Evolutionary conservation across 2,329 filamentous ascomycete genomes (phyloP), one percentile per base, ranked within the genome.

Genomic region (Colletotrichum horii): DNA sequence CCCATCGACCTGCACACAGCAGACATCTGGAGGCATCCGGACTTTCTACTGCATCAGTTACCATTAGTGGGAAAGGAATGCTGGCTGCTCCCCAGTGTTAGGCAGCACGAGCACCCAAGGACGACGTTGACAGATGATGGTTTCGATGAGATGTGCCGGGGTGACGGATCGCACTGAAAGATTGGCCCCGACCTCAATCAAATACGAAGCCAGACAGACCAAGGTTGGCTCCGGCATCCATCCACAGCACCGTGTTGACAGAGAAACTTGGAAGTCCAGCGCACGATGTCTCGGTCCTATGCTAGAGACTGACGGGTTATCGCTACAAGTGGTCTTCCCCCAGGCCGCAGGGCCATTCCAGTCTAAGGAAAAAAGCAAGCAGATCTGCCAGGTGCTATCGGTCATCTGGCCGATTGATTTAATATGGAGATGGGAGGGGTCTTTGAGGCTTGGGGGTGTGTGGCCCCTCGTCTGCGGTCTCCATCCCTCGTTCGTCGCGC

Each of bases 401-500:
- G 69, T 67, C 73, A 75, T 73, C 69, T 75, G 69, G 70, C 70
- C 73, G 73, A 75, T 73, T 58, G 70, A 68, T 68, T 72, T 72
- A 52, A 64, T 67, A 72, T 56, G 69, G 73, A 72, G 73, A 68
- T 67, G 73, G 43, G 62, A 72, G 69, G 72, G 73, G 69, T 68
- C 30, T 52, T 56, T 65, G 71, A 74, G 71, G 66, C 72, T 66
- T 66, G 68, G 52, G 60, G 52, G 43, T 34, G 66, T 58, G 71
- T 67, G 43, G 65, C 34, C n/a, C 65, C 30, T 67, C 65, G 48
- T 36, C n/a, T 48, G 43, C 28, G 19, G 56, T 60, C 56, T n/a
- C 28, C 56, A 28, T 66, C 56, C 70, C 55, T 62, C 69, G 73
- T 67, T 56, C 65, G 43, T 48, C 43, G 43, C 43, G 19, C 43